Percentiles rank a stretch among this genome's conserved stretches.
phyloP scores from a whole-genome alignment of 345 rosid genomes.

The Lenwebbia sp. region DNA sequence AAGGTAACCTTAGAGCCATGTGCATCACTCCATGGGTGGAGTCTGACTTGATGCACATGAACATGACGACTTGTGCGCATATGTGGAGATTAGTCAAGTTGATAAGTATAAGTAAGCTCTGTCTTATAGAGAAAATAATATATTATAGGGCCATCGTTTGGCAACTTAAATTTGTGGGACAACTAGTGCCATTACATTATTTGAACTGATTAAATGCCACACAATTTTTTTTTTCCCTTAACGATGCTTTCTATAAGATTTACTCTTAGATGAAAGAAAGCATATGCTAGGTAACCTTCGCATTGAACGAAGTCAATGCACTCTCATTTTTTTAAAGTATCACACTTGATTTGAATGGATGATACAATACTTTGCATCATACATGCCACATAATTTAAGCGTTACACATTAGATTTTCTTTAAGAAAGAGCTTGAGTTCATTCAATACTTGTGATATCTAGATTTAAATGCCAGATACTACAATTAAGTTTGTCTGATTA shows the following conservation, averaged over 20 bases:
- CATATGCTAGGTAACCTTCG: neutral
- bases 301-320: neutral
- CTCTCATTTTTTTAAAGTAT: neutral
- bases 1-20: too few species aligned
- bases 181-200: too few species aligned
- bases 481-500: neutral
- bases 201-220: too few species aligned
- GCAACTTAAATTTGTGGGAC: too few species aligned
- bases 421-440: neutral
- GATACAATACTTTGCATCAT: rapidly evolving
- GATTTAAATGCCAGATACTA: neutral
- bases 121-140: too few species aligned
- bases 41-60: too few species aligned
- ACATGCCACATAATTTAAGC: neutral
- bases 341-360: neutral
- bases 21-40: too few species aligned
- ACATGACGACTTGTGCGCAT: too few species aligned
- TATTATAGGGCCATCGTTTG: too few species aligned
- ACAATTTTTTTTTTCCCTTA: rapidly evolving
- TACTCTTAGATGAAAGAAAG: neutral
- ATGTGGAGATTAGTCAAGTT: too few species aligned
- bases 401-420: neutral
- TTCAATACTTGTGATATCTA: neutral
- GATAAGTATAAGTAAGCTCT: too few species aligned
- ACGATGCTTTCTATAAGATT: neutral